Evolutionary conservation across 2,329 filamentous ascomycete species (phyloP).

Genomic region (Xylariaceae sp.): DNA sequence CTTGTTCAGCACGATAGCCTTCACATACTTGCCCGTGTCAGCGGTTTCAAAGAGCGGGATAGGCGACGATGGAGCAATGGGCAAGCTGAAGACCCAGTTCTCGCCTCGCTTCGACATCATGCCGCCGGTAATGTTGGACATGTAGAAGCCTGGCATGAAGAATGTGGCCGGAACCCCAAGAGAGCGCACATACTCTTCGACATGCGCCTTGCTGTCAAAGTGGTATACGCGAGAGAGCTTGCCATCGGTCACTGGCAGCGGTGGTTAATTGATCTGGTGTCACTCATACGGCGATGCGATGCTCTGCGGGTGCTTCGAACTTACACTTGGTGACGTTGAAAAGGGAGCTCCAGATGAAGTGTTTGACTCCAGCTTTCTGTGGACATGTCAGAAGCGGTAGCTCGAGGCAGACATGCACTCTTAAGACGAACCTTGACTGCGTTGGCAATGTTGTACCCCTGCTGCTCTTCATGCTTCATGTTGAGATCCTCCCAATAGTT

Average conservation of each 20-base stretch:
- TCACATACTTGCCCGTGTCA: slow-evolving; percentile 39
- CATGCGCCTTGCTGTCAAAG: slow-evolving; percentile 54
- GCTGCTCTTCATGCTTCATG: slow-evolving; percentile 39
- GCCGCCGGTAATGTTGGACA: slow-evolving; percentile 42
- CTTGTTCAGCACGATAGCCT: slow-evolving; percentile 34
- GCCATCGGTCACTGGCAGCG: slow-evolving; percentile 36
- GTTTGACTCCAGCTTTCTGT: slow-evolving; percentile 38
- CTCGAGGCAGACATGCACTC: background rate
- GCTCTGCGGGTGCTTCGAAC: slow-evolving; percentile 17
- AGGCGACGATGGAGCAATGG: slow-evolving; percentile 29
- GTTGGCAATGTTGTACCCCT: slow-evolving; percentile 45
- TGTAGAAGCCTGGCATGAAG: slow-evolving; percentile 49
- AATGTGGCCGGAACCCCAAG: slow-evolving; percentile 45
- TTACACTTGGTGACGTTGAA: slow-evolving; percentile 37
- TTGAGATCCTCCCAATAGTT: slow-evolving; percentile 45
- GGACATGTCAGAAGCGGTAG: background rate
- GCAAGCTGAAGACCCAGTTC: slow-evolving; percentile 33
- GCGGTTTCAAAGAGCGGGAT: slow-evolving; percentile 34
- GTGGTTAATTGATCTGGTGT: slow-evolving; percentile 3
- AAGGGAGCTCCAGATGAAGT: slow-evolving; percentile 43
- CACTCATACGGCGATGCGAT: background rate
- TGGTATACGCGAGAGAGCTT: slow-evolving; percentile 40
- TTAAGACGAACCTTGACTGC: slow-evolving; percentile 36
- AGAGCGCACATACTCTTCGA: slow-evolving; percentile 48
- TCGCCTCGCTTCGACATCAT: slow-evolving; percentile 31